These are phyloP conservation scores for Rhododendron simsii DNA, from an alignment of 148 eudicot genomes.

Conservation along the genomic window DNA sequence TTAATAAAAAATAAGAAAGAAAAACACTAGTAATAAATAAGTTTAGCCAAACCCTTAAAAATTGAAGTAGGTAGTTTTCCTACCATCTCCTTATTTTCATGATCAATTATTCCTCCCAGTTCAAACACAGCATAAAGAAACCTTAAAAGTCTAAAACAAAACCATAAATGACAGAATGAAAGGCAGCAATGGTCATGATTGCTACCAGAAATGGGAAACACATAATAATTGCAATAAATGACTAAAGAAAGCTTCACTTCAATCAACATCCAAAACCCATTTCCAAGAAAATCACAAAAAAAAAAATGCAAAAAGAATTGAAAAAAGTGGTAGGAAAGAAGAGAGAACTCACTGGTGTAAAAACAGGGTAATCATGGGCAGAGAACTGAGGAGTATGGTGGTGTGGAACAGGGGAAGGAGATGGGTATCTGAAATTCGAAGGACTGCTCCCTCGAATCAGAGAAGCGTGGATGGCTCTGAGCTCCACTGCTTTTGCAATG, in stretches of 20 bases:
- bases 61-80: background rate
- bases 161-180: background rate
- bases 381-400: slow-evolving; percentile 46
- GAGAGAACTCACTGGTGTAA: slow-evolving; percentile 76
- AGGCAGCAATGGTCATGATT: background rate
- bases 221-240: background rate
- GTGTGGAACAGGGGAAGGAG: slow-evolving; percentile 34
- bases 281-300: background rate
- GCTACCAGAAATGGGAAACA: background rate
- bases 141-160: background rate
- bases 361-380: slow-evolving; percentile 90
- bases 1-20: too few species aligned
- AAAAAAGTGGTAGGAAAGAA: background rate
- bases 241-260: background rate
- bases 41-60: too few species aligned
- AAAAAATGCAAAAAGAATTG: background rate
- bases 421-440: slow-evolving; percentile 31
- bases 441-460: slow-evolving; percentile 53
- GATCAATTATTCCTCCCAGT: background rate
- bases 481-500: slow-evolving; percentile 81
- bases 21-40: too few species aligned
- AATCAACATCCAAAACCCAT: background rate
- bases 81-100: background rate
- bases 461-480: slow-evolving; percentile 84
- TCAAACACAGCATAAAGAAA: background rate